Conservation (phyloP, 495 filamentous ascomycete species). For the Annulohypoxylon nitens region DNA sequence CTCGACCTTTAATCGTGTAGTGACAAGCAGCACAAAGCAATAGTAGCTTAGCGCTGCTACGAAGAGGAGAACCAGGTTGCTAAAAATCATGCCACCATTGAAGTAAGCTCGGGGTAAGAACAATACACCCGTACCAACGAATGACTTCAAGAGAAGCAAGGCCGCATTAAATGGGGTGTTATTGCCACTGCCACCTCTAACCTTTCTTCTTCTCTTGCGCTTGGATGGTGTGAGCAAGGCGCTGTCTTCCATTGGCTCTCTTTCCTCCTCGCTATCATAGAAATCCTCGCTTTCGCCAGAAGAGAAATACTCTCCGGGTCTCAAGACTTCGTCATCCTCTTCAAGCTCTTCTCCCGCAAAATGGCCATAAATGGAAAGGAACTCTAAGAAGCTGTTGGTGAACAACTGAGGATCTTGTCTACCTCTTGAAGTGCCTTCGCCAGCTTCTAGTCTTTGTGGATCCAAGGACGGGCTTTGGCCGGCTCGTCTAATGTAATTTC, state of each 20-base stretch:
- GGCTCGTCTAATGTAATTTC: constrained; percentile 83
- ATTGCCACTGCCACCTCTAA: constrained; percentile 75
- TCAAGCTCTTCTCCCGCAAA: constrained; percentile 97
- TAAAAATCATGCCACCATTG: constrained; percentile 98
- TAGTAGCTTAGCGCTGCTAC: constrained; percentile 92
- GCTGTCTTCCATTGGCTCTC: constrained; percentile 83
- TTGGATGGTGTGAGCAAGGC: constrained; percentile 80
- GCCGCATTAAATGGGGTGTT: constrained; percentile 80
- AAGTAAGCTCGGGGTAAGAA: constrained; percentile 93
- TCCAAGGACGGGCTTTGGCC: constrained; percentile 68
- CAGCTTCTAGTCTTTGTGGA: constrained; percentile 60
- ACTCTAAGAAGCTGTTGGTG: constrained; percentile 94
- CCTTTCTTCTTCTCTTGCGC: constrained; percentile 77
- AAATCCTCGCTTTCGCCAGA: constrained; percentile 71
- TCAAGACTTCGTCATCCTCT: constrained; percentile 90
- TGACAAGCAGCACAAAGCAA: constrained; percentile 93
- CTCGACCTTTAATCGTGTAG: constrained; percentile 83
- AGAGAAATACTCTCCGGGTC: constrained; percentile 86
- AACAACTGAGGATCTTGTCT: constrained; percentile 72
- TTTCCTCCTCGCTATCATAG: constrained; percentile 70
- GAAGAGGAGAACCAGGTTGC: constrained; percentile 85
- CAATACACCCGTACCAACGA: constrained; percentile 96
- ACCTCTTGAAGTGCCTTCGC: constrained; percentile 53
- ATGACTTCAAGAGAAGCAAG: constrained; percentile 91
- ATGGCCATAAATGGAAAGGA: constrained; percentile 93